phyloP scores from a whole-genome alignment of 2,329 filamentous ascomycete genomes.

The Septoria petroselini region DNA sequence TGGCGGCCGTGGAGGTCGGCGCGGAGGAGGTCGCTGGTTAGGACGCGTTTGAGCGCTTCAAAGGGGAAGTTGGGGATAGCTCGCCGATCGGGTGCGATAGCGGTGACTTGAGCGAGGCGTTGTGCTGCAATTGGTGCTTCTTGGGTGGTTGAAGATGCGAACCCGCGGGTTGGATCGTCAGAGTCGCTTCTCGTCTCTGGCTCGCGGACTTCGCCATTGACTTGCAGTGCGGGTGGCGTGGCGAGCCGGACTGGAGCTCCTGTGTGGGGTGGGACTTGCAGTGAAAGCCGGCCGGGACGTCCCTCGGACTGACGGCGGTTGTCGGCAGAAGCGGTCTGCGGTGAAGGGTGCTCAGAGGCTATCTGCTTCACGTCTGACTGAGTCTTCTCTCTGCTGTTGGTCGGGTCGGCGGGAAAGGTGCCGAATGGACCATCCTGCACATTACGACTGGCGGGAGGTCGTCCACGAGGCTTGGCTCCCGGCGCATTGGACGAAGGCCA shows the following conservation, averaged over 20 bases:
- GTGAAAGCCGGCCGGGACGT: constrained; percentile 53
- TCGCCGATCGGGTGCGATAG: not conserved
- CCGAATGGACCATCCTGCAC: constrained; percentile 65
- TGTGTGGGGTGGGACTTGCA: constrained; percentile 62
- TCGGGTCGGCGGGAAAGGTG: constrained; percentile 63
- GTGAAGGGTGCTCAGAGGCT: constrained; percentile 48
- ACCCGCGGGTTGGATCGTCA: constrained; percentile 22
- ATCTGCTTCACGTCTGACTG: constrained; percentile 11
- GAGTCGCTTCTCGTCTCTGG: constrained; percentile 26
- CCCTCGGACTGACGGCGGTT: constrained; percentile 26
- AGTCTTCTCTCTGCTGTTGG: constrained; percentile 23
- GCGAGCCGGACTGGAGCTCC: constrained; percentile 61
- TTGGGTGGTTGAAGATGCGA: not conserved
- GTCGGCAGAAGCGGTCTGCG: constrained; percentile 48
- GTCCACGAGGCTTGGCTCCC: constrained; percentile 70
- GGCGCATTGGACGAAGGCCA: constrained; percentile 68
- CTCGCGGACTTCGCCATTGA: constrained; percentile 49
- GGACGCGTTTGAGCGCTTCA: constrained; percentile 46
- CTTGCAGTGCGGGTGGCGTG: constrained; percentile 56
- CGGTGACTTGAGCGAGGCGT: not conserved
- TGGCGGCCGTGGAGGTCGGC: constrained; percentile 43
- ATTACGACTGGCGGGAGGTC: constrained; percentile 72
- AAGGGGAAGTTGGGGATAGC: constrained; percentile 33
- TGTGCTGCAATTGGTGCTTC: constrained; percentile 1
- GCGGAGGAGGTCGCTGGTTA: constrained; percentile 49